Percentiles rank a stretch among this genome's conserved stretches.
Evolutionary conservation across 176 grass and related monocot species (phyloP).

Genomic region (Zoysia japonica): DNA sequence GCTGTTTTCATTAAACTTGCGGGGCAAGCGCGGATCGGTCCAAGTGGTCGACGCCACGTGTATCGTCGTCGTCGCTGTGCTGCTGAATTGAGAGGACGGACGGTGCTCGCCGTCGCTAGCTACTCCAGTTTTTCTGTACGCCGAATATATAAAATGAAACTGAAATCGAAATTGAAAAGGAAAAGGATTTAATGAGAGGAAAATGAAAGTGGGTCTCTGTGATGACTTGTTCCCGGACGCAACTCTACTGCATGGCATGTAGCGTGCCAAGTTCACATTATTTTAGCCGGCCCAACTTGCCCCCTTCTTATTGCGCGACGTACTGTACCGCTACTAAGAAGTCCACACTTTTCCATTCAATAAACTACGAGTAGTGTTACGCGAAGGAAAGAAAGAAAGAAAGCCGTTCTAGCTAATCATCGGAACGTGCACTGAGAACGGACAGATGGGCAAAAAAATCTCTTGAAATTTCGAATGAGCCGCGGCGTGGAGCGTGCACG

Average conservation of each 20-base stretch:
- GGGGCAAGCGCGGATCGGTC: slow-evolving; percentile 40
- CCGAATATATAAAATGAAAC: neutral
- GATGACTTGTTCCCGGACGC: slow-evolving; percentile 41
- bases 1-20: slow-evolving; percentile 39
- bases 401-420: slow-evolving; percentile 20
- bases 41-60: slow-evolving; percentile 41
- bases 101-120: neutral
- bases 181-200: too few species aligned
- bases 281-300: slow-evolving; percentile 29
- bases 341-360: slow-evolving; percentile 20
- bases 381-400: neutral
- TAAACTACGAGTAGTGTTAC: slow-evolving; percentile 6
- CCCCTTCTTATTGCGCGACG: slow-evolving; percentile 7
- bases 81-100: slow-evolving; percentile 15
- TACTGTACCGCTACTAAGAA: neutral
- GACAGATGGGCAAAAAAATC: slow-evolving; percentile 16
- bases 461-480: slow-evolving; percentile 40
- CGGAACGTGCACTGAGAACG: slow-evolving; percentile 29
- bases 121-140: neutral
- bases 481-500: slow-evolving; percentile 51
- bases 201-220: neutral
- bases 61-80: slow-evolving; percentile 29
- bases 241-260: slow-evolving; percentile 35
- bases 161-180: neutral
- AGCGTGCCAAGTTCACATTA: slow-evolving; percentile 25